Evolutionary conservation across 1,284 basidiomycete genomes (phyloP).

Genomic region (Pholiota adiposa): DNA sequence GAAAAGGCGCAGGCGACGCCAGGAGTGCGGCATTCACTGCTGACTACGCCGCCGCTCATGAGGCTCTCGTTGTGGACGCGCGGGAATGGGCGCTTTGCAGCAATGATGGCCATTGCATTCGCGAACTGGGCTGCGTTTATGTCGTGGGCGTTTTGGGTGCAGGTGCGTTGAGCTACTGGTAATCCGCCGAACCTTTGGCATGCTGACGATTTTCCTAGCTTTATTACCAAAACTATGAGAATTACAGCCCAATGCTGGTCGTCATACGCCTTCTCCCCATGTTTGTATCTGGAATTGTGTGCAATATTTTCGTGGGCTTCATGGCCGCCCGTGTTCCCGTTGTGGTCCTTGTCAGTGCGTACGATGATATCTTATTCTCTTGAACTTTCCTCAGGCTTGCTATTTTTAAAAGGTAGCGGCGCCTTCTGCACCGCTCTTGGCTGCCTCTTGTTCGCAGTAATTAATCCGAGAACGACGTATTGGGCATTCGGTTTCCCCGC

Average conservation of each 20-base stretch:
- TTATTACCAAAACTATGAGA: constrained; percentile 70
- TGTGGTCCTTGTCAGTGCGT: constrained; percentile 58
- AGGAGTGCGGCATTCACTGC: constrained; percentile 32
- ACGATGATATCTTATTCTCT: not conserved
- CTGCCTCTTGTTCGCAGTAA: constrained; percentile 75
- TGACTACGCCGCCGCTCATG: constrained; percentile 72
- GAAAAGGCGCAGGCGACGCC: constrained; percentile 44
- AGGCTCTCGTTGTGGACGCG: constrained; percentile 68
- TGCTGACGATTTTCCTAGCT: constrained; percentile 38
- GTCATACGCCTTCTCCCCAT: constrained; percentile 83
- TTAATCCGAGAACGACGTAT: constrained; percentile 63
- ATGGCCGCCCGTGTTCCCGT: constrained; percentile 61
- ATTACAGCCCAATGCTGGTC: constrained; percentile 61
- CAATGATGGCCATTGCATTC: constrained; percentile 71
- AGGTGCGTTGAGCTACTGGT: constrained; percentile 46
- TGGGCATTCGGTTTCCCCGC: constrained; percentile 86
- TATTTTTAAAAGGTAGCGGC: constrained; percentile 37
- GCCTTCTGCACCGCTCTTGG: constrained; percentile 67
- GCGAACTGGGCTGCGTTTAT: constrained; percentile 71
- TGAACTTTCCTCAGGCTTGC: not conserved
- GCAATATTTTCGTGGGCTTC: constrained; percentile 71
- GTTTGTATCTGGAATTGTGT: constrained; percentile 69
- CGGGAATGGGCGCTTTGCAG: constrained; percentile 65
- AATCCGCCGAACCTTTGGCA: too few relatives aligned
- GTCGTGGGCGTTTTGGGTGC: constrained; percentile 59